Base-by-base conservation (phyloP, 1,139 yeast genomes). In the Diutina scorzettiae region DNA sequence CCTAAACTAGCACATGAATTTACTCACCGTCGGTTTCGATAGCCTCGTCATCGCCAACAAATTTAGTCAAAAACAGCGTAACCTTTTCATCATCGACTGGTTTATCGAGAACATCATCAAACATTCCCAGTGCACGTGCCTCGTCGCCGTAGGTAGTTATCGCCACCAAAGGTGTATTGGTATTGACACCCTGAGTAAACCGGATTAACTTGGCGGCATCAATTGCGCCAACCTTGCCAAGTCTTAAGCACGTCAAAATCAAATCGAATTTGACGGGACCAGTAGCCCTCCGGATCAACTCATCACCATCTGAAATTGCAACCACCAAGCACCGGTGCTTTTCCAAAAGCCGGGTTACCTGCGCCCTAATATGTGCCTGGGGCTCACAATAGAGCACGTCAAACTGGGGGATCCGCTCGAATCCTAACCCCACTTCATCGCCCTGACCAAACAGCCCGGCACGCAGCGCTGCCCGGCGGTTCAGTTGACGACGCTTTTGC, bases 371-470 rank as follows among this genome's bases (percentile, higher is more conserved):
- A 42, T 81, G 81, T 0, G 96, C 91, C 47, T 84, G 84, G 3
- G 93, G 87, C 53, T 87, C 96, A 60, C 96, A 87, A 27, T 86
- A 69, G 41, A 89, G 63, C 3, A 86, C 78, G 56, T 85, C 93
- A 14, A 34, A 34, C 20, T 21, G 28, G 4, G 29, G 20, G 24
- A 18, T 12, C 5, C 27, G 5, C 8, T 14, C 39, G 7, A 34
- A 23, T 4, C 39, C 39, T 6, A 23, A 21, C 25, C 37, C 37
- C 9, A 32, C 25, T 11, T 32, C 37, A 6, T 12, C 25, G 4
- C 24, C 18, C 3, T 20, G 24, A 19, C 37, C 20, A 34, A 34
- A 34, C 39, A 23, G 28, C 19, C 39, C 39, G 7, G 25, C 27
- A 2, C 39, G 39, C 28, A 16, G 20, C 4, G 39, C 39, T 8